Evolutionary conservation across 371 early-diverging fungal species (phyloP), one percentile per base, ranked within the genome.

Genomic region (Mortierella polycephala): DNA sequence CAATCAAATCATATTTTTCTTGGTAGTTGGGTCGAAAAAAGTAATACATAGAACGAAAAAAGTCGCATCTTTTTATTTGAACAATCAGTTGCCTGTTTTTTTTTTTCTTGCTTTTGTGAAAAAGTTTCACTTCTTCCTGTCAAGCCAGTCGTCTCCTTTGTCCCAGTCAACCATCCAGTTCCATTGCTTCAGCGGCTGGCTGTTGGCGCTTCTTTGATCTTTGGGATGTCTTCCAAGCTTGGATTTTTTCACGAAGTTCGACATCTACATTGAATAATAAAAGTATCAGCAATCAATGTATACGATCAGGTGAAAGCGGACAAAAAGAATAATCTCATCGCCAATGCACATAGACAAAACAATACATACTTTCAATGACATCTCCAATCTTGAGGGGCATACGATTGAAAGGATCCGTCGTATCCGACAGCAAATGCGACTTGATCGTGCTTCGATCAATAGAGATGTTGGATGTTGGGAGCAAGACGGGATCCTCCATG

Each of bases 401-500:
- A 58, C 98, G 92, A 80, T 96, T 98, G 80, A 97, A 98, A 16
- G 99, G 99, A 88, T 99, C 99, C 46, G 92, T 92, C 5, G 92
- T 85, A 75, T 98, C 98, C 62, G 94, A 95, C 41, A 99, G 84
- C 71, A 99, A 83, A 83, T 99, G 96, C 37, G 95, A 90, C 80
- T 93, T 92, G 74, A 99, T 98, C 3, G 98, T 99, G 21, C 96
- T 91, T 56, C 92, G 86, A 81, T 99, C 99, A 49, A 99, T 90
- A 30, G 93, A 91, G 6, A 88, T 87, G 55, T 88, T 88, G 5
- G 96, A 95, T 7, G 96, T 95, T 23, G 97, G 96, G 50, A 99
- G 75, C 1, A 94, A 84, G n/a, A 99, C 99, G 1, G 99, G 99
- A 70, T 99, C 96, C 61, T 93, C 92, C 96, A 99, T 99, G 41